phyloP scores from a whole-genome alignment of 116 monocot species.

The Zostera marina region DNA sequence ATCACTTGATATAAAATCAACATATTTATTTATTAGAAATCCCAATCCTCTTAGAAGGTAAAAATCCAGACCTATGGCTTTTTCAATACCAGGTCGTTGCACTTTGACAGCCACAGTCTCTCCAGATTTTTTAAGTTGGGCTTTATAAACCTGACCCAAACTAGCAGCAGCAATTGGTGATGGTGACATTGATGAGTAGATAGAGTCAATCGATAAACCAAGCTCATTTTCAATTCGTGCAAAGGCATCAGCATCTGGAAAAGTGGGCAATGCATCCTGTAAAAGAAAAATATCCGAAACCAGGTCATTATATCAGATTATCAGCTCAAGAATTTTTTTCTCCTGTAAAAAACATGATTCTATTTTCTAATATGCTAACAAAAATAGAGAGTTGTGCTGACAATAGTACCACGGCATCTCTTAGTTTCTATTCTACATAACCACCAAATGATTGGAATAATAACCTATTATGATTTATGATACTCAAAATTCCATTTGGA shows the following conservation, averaged over 20 bases:
- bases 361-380: no score
- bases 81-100: conserved; percentile 89
- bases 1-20: conserved; percentile 71
- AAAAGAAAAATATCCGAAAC: conserved; percentile 5
- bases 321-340: not conserved
- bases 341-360: not conserved
- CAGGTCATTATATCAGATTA: not conserved
- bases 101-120: conserved; percentile 87
- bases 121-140: conserved; percentile 65
- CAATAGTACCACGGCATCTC: no score
- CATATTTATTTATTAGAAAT: conserved; percentile 80
- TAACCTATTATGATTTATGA: no score
- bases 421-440: no score
- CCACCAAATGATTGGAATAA: no score
- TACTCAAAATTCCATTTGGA: no score
- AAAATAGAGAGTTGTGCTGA: no score
- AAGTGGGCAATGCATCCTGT: conserved; percentile 91
- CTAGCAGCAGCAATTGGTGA: conserved; percentile 97
- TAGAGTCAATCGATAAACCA: conserved; percentile 69
- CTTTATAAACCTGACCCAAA: conserved; percentile 97
- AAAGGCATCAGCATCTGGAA: conserved; percentile 78
- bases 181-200: conserved; percentile 72
- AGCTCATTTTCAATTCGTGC: conserved; percentile 88
- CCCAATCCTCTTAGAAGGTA: conserved; percentile 84
- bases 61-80: conserved; percentile 81